phyloP scores from a whole-genome alignment of 352 stramenopile genomes.

The Globisporangium cylindrosporum region DNA sequence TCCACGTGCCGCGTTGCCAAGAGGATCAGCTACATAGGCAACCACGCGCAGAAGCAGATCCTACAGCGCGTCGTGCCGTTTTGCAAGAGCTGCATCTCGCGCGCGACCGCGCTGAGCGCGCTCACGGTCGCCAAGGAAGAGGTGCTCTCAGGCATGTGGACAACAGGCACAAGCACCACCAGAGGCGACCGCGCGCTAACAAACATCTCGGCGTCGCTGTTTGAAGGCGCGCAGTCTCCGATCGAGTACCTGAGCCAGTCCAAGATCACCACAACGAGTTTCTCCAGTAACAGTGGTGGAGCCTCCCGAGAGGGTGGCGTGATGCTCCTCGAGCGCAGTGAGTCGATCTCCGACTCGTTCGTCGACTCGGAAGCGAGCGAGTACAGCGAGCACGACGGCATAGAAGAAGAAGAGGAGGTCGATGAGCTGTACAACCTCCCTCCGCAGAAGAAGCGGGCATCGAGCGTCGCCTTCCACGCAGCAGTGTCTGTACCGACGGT shows the following conservation, averaged over 20 bases:
- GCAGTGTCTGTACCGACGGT: background rate
- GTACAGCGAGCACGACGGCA: background rate
- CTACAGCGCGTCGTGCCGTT: background rate
- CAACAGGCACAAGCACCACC: background rate
- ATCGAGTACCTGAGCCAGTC: background rate
- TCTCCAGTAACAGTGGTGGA: background rate
- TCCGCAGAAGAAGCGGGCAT: background rate
- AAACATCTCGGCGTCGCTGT: conserved; percentile 2
- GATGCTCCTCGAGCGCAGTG: background rate
- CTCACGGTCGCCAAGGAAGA: conserved; percentile 9
- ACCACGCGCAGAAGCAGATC: conserved; percentile 9
- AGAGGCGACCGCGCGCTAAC: background rate
- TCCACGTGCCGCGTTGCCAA: conserved; percentile 14
- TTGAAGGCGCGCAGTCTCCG: background rate
- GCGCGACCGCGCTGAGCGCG: background rate
- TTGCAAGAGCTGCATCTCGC: conserved; percentile 12
- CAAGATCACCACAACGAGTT: background rate
- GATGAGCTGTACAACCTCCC: background rate
- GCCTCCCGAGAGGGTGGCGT: background rate
- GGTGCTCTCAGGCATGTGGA: conserved; percentile 7
- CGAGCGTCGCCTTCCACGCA: background rate
- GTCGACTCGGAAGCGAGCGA: background rate
- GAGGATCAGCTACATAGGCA: conserved; percentile 12
- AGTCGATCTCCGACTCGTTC: background rate
- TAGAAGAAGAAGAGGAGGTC: background rate